A percentile compares a stretch with the other conserved stretches of the same genome.
Conservation (phyloP, 306 rosid genomes). For the Castanospermum australe region DNA sequence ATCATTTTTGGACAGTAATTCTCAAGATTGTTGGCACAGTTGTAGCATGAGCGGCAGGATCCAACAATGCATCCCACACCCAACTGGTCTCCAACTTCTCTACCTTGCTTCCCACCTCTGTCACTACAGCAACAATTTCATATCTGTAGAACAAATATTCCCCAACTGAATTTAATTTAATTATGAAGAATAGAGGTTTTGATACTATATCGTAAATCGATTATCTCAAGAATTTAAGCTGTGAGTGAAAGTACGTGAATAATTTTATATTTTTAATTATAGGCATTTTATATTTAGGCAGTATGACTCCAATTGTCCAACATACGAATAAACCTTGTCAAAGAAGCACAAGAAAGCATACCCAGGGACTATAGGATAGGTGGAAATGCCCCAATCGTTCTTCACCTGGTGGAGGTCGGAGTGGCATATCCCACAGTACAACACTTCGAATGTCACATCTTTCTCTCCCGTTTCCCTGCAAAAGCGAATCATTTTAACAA, state of each 20-base stretch:
- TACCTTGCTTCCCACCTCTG: slow-evolving; percentile 41
- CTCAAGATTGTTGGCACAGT: slow-evolving; percentile 3
- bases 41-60: slow-evolving; percentile 27
- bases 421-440: slow-evolving; percentile 43
- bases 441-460: too few relatives aligned
- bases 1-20: slow-evolving; percentile 21
- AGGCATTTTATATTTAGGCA: too few relatives aligned
- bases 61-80: slow-evolving; percentile 40
- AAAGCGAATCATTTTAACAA: too few relatives aligned
- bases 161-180: too few relatives aligned
- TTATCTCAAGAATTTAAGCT: too few relatives aligned
- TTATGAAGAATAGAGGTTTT: too few relatives aligned
- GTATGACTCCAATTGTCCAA: too few relatives aligned
- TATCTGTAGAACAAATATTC: not conserved
- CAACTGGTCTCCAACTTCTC: slow-evolving; percentile 35
- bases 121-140: slow-evolving; percentile 39
- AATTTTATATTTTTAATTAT: too few relatives aligned
- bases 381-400: slow-evolving; percentile 5
- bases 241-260: too few relatives aligned
- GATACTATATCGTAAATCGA: too few relatives aligned
- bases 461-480: not conserved
- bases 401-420: slow-evolving; percentile 19
- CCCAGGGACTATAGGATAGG: slow-evolving; percentile 40
- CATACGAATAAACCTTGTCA: too few relatives aligned
- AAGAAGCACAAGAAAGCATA: not conserved